Evolutionary conservation across 139 green algal genomes (phyloP).

Genomic region (Coccomyxa sp.): DNA sequence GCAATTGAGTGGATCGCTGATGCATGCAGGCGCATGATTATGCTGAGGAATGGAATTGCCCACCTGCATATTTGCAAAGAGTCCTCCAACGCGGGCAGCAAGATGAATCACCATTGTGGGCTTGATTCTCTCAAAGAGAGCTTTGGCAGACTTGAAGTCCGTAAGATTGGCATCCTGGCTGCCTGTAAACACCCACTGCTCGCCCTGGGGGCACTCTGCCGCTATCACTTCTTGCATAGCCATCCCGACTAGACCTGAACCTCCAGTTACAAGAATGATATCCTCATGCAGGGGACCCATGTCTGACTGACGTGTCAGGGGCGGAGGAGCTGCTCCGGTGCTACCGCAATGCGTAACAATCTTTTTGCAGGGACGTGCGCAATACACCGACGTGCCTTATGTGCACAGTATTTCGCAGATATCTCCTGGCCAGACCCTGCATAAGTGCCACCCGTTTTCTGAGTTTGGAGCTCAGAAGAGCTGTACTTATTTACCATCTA

Average conservation of each 20-base stretch:
- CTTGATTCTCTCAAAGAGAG: slow-evolving; percentile 40
- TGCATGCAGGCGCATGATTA: not conserved
- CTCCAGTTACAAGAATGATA: slow-evolving; percentile 39
- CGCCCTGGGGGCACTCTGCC: slow-evolving; percentile 13
- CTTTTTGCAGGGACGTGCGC: no score
- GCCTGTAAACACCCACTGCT: slow-evolving; percentile 37
- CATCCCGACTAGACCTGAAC: slow-evolving; percentile 35
- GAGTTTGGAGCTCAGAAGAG: no score
- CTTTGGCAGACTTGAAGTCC: slow-evolving; percentile 22
- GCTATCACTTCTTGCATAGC: slow-evolving; percentile 36
- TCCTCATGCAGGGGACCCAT: not conserved
- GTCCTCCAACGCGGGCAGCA: slow-evolving; percentile 41
- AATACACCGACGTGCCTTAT: no score
- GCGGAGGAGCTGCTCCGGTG: no score
- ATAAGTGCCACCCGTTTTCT: no score
- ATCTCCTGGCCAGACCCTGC: no score
- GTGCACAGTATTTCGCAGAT: no score
- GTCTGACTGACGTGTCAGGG: no score
- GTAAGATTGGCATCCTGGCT: slow-evolving; percentile 46
- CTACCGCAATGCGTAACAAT: no score
- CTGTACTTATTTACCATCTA: no score
- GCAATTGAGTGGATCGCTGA: not conserved
- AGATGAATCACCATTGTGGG: slow-evolving; percentile 53
- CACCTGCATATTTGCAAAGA: slow-evolving; percentile 53
- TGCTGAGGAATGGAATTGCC: not conserved